Base-by-base conservation (phyloP, 1,284 basidiomycete genomes). In the Tylopilus sp. region DNA sequence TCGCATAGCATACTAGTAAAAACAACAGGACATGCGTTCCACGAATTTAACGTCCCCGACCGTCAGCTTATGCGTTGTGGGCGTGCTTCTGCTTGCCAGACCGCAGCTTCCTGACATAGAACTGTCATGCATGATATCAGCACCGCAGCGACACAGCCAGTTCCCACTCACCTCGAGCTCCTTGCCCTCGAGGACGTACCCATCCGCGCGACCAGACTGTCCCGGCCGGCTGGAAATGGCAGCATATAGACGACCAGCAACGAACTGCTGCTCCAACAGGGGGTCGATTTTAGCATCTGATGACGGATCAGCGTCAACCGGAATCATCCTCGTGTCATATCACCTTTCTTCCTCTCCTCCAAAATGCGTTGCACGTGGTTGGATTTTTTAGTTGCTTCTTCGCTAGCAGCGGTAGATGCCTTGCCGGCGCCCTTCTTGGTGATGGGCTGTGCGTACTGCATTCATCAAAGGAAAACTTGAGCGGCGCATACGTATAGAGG, bases 161-260 rank as follows among this genome's bases (percentile, higher is more conserved):
- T 54, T 45, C 48, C 6, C 17, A 51, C 77, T 47, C 64, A 93
- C 91, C 80, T 96, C 93, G 54, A 96, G 84, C 73, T 97, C 94
- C 76, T 92, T 92, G 68, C 94, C 94, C 79, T 97, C 94, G 50
- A 97, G 83, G 59, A 97, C 79, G 76, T 96, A 95, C 50, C 94
- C 94, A 71, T 97, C 94, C 55, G 88, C 85, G 59, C 94, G 91
- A 42, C 94, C 94, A 50, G 85, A 90, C 73, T 97, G 94, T 41
- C 94, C 94, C 53, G 94, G 94, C 71, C 94, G 85, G 71, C 90
- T 94, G 56, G 91, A 83, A 72, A 97, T 88, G 63, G 77, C 64
- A 60, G 94, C 94, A 69, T 93, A 94, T 57, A 94, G 78, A 75
- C 91, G 85, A 74, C 91, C 91, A 67, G 91, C 91, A 62, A 81